phyloP scores from a whole-genome alignment of 805 yeast species.

The Nakazawaea pomicola region DNA sequence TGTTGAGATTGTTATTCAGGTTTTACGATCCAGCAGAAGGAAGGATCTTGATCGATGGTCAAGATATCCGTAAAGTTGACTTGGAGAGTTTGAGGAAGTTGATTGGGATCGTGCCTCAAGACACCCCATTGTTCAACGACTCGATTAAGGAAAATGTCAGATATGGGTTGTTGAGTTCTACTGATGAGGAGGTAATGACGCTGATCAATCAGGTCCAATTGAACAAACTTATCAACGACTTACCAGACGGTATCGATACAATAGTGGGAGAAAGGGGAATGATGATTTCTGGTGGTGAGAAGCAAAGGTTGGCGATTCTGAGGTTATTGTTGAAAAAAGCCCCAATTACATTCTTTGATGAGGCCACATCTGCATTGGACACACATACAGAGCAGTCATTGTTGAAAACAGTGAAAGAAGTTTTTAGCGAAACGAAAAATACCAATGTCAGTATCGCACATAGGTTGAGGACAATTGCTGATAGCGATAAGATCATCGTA shows the following conservation, averaged over 20 bases:
- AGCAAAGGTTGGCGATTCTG: conserved; percentile 92
- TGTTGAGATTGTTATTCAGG: conserved; percentile 76
- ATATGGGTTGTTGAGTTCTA: conserved; percentile 74
- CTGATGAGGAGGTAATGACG: conserved; percentile 61
- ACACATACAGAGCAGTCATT: conserved; percentile 92
- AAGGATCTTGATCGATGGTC: conserved; percentile 79
- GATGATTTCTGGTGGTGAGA: conserved; percentile 99
- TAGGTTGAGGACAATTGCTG: conserved; percentile 88
- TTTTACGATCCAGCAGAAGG: conserved; percentile 84
- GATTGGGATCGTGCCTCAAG: conserved; percentile 96
- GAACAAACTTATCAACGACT: conserved; percentile 50
- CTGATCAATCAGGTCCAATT: conserved; percentile 72
- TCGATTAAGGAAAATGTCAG: conserved; percentile 82
- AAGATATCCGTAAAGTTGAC: conserved; percentile 72
- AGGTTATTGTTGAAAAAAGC: conserved; percentile 81
- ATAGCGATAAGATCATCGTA: conserved; percentile 89
- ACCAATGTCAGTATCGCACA: conserved; percentile 94
- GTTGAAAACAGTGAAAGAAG: conserved; percentile 63
- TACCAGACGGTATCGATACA: conserved; percentile 84
- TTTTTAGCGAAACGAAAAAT: conserved; percentile 49
- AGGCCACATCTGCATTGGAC: conserved; percentile 94
- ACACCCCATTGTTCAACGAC: conserved; percentile 92
- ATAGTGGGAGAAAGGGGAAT: conserved; percentile 96
- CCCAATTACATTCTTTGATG: conserved; percentile 92
- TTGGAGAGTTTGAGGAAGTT: conserved; percentile 67